These are phyloP conservation scores for Poteriospumella lacustris DNA, from an alignment of 108 stramenopile species.

Conservation along the genomic window DNA sequence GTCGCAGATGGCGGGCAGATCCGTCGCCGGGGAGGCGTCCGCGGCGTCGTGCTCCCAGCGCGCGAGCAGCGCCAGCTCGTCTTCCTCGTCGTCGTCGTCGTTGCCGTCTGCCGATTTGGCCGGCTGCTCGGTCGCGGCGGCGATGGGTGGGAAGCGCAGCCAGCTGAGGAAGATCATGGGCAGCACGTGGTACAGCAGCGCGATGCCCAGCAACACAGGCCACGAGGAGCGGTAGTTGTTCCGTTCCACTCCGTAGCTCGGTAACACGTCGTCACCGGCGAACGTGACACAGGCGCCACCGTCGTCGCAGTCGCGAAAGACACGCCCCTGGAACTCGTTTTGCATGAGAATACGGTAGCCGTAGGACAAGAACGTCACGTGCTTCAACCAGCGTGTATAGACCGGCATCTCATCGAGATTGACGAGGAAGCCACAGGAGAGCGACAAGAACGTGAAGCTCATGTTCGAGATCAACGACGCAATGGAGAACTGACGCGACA, in stretches of 20 bases:
- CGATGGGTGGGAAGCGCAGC: neutral
- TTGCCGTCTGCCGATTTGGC: too few species aligned
- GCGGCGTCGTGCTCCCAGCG: too few species aligned
- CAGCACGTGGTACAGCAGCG: neutral
- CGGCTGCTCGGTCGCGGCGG: neutral
- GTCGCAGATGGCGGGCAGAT: too few species aligned
- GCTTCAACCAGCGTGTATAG: neutral
- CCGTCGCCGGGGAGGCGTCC: neutral
- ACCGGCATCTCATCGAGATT: neutral
- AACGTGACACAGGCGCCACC: neutral
- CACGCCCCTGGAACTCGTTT: neutral
- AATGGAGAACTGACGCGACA: neutral
- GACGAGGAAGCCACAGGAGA: constrained; percentile 17
- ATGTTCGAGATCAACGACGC: constrained; percentile 7
- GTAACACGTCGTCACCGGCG: neutral
- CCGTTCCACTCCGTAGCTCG: neutral
- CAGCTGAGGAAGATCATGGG: neutral
- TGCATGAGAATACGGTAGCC: constrained; percentile 12
- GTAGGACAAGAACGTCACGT: neutral
- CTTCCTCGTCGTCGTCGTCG: too few species aligned
- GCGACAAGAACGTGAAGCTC: constrained; percentile 19
- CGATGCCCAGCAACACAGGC: constrained; percentile 1
- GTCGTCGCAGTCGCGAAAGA: neutral
- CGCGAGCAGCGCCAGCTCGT: too few species aligned
- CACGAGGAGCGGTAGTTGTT: neutral